Evolutionary conservation across 108 stramenopile species (phyloP), one percentile per base, ranked within the genome.

Genomic region (Pseudonitzschia multiseries): DNA sequence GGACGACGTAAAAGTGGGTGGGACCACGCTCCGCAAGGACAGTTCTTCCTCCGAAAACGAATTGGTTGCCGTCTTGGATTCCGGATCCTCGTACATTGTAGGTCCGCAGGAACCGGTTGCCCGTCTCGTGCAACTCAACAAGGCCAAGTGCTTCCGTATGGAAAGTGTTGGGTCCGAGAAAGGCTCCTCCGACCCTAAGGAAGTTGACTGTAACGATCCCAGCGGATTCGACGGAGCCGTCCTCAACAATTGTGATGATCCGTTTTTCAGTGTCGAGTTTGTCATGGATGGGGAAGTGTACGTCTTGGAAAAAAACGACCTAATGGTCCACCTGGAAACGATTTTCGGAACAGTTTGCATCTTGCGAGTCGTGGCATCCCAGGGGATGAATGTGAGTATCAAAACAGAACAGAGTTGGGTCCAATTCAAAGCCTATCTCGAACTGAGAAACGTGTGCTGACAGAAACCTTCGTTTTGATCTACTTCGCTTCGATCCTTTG

Each of bases 61-160:
- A 14, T 22, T 67, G 52, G 74, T 81, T 64, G 96, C 95, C 28
- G 87, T 98, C 68, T 80, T 97, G 53, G 98, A 98, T 89, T 88
- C 92, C 15, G 96, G 97, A 41, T 94, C 95, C 40, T 94, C 89
- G 53, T 86, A 96, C 69, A 84, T 98, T 63, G 85, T 95, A 17
- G 97, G 96, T 15, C 98, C 98, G 12, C 70, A 63, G 26, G 72
- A 76, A 21, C 83, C 77, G 10, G 84, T 97, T 13, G 77, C 72
- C 56, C 57, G 81, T 59, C 74, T 98, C 63, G 96, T 94, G 36
- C 36, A 57, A n/a, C 15, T 79, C 40, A 83, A 83, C 46, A 48
- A 73, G 41, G 87, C 83, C 10, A 70, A 62, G 76, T 87, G 86
- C 46, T 81, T 83, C 56, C 68, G 28, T 17, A 65, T 83, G 71